phyloP scores from a whole-genome alignment of 257 asterid species.

The Plantago major region DNA sequence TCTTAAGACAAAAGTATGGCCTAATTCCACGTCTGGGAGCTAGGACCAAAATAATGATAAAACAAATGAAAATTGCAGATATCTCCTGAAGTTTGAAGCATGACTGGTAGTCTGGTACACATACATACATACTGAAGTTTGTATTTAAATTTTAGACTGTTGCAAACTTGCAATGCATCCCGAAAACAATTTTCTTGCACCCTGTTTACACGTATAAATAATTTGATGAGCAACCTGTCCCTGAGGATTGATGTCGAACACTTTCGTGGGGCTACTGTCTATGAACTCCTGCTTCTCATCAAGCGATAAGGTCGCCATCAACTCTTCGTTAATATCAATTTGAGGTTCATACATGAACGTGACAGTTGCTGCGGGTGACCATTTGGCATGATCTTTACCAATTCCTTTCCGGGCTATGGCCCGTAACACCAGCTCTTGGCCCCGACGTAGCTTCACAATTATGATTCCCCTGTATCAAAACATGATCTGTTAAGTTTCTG shows the following conservation, averaged over 20 bases:
- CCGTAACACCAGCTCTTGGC: conserved; percentile 84
- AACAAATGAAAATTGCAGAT: no score
- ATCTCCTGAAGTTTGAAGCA: no score
- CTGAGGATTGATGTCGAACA: conserved; percentile 59
- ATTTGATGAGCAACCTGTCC: conserved; percentile 49
- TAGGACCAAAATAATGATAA: no score
- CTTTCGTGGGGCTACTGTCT: conserved; percentile 90
- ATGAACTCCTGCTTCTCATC: conserved; percentile 63
- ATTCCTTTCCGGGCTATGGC: conserved; percentile 99
- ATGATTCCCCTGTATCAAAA: conserved; percentile 70
- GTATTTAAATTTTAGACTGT: no score
- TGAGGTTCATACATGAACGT: conserved; percentile 98
- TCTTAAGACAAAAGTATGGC: no score
- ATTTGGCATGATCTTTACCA: conserved; percentile 99
- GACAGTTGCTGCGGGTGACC: conserved; percentile 99
- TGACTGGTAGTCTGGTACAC: no score
- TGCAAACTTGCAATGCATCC: no score
- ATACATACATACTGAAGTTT: no score
- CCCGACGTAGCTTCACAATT: conserved; percentile 95
- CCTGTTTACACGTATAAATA: no score
- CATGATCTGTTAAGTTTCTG: conserved; percentile 11
- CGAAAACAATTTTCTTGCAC: no score
- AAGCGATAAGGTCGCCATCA: conserved; percentile 68
- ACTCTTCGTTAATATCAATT: conserved; percentile 78
- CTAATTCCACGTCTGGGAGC: no score